Conservation (phyloP, 2,329 filamentous ascomycete species). For the Ophiostoma pallidulum region DNA sequence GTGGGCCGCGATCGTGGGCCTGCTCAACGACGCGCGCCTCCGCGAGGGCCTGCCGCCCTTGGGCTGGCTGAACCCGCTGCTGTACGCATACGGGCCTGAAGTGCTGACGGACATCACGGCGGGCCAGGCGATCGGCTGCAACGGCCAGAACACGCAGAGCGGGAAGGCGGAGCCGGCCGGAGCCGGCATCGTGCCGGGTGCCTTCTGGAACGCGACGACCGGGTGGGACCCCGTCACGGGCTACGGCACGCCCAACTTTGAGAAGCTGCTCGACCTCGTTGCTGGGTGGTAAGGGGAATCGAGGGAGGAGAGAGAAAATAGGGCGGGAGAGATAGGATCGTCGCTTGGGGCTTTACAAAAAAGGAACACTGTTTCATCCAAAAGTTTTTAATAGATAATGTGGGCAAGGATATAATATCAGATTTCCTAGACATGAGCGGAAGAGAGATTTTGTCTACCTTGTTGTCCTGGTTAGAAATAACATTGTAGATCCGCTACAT, state of each 20-base stretch:
- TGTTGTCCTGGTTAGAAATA: no score
- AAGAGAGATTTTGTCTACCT: no score
- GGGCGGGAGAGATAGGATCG: no score
- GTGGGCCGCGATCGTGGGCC: conserved; percentile 51
- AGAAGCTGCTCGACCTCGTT: conserved; percentile 15
- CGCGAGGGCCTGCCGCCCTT: conserved; percentile 41
- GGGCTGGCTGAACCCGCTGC: conserved; percentile 54
- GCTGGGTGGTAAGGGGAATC: neutral
- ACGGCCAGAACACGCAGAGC: conserved; percentile 17
- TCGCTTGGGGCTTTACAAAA: no score
- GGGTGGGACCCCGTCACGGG: conserved; percentile 19
- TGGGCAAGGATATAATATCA: no score
- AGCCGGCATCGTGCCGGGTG: conserved; percentile 14
- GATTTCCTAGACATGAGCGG: no score
- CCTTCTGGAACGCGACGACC: conserved; percentile 16
- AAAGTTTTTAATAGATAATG: no score
- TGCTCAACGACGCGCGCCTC: conserved; percentile 55
- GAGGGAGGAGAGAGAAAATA: no score
- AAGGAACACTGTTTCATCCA: no score
- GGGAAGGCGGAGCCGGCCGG: conserved; percentile 38
- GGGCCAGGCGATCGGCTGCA: conserved; percentile 27
- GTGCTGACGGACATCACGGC: conserved; percentile 29
- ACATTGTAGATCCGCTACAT: no score
- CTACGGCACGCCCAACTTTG: conserved; percentile 17
- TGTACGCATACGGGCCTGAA: conserved; percentile 33